phyloP scores from a whole-genome alignment of 1,284 basidiomycete genomes.

The Moniliophthora roreri region DNA sequence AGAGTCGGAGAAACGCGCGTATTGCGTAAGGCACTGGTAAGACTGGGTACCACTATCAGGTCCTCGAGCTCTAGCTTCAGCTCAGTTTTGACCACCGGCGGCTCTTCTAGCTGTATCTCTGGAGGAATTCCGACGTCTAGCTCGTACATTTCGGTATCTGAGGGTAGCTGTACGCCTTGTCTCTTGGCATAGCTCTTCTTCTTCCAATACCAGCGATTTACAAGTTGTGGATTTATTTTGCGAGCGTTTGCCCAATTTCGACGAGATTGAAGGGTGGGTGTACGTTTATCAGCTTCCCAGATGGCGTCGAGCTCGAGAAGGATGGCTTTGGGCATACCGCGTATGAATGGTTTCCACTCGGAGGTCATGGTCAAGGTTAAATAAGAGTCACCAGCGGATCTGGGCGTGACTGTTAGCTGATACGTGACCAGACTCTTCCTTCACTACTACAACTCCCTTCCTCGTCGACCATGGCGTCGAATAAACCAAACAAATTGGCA shows the following conservation, averaged over 20 bases:
- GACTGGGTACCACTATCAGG: no score
- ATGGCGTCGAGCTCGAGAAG: neutral
- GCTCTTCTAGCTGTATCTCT: neutral
- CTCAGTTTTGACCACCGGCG: neutral
- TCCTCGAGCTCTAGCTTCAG: no score
- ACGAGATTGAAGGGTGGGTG: neutral
- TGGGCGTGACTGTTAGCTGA: no score
- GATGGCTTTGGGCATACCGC: neutral
- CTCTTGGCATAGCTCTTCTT: neutral
- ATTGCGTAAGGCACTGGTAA: no score
- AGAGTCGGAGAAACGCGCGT: no score
- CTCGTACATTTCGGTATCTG: neutral
- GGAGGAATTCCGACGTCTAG: neutral
- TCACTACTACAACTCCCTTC: neutral
- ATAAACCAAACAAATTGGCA: slow-evolving; percentile 75
- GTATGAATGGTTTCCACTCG: neutral
- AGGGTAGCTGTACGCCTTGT: neutral
- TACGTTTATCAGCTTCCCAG: neutral
- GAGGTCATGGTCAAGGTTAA: neutral
- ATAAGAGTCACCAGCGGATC: no score
- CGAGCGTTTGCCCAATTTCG: neutral
- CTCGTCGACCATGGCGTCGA: slow-evolving; percentile 34
- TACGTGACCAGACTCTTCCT: no score
- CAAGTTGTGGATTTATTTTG: neutral
- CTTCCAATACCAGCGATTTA: neutral